Conservation (phyloP, 352 stramenopile species). For the Globisporangium rhizosaccharum region DNA sequence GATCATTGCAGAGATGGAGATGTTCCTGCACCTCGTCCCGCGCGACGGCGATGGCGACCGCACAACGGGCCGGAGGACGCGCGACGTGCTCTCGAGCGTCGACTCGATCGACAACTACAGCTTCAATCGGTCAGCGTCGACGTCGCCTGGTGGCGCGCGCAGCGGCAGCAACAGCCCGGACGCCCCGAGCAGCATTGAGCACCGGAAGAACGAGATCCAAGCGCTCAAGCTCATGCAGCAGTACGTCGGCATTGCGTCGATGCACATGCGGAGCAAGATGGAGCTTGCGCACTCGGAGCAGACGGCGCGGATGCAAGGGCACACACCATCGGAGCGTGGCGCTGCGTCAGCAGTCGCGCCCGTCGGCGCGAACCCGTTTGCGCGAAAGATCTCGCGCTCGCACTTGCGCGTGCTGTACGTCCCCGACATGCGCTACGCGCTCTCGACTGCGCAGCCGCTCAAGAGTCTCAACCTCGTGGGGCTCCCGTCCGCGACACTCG, state of each 20-base stretch:
- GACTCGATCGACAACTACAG: conserved; percentile 64
- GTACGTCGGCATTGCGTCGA: conserved; percentile 84
- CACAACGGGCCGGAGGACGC: conserved; percentile 18
- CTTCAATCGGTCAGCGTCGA: conserved; percentile 14
- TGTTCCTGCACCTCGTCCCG: conserved; percentile 22
- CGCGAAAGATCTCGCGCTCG: conserved; percentile 50
- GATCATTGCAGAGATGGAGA: conserved; percentile 53
- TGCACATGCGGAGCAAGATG: conserved; percentile 88
- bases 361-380: conserved; percentile 37
- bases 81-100: conserved; percentile 55
- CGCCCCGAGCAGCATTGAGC: conserved; percentile 41
- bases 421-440: conserved; percentile 56
- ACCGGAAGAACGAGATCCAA: conserved; percentile 72
- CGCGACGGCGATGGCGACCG: conserved; percentile 22
- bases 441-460: conserved; percentile 47
- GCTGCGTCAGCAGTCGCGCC: conserved; percentile 17
- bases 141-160: conserved; percentile 3
- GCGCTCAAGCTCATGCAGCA: conserved; percentile 83
- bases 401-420: conserved; percentile 57
- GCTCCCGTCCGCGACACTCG: conserved; percentile 20
- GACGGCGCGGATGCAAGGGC: conserved; percentile 54
- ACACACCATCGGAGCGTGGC: conserved; percentile 29
- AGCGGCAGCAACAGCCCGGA: background rate
- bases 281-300: conserved; percentile 81
- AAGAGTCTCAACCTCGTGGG: conserved; percentile 35